phyloP scores from a whole-genome alignment of 192 early-diverging fungal species.

The Phlyctochytrium planicorne region DNA sequence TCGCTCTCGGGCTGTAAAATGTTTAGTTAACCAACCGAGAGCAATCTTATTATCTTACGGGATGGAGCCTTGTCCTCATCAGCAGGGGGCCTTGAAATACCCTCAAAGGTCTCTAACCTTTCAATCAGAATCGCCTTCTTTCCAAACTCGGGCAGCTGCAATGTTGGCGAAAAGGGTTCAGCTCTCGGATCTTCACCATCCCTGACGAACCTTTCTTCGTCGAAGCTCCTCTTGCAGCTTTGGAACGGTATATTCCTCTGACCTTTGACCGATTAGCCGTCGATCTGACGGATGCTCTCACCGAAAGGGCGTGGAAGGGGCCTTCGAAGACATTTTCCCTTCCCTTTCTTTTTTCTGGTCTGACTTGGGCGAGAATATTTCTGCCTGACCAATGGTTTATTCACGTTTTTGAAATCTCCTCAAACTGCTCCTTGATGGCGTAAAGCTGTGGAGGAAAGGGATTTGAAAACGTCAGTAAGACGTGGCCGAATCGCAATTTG shows the following conservation, averaged over 20 bases:
- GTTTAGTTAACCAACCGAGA: slow-evolving; percentile 8
- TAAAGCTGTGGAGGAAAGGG: no score
- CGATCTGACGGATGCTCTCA: no score
- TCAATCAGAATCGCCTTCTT: slow-evolving; percentile 20
- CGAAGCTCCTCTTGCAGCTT: slow-evolving; percentile 5
- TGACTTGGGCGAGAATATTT: no score
- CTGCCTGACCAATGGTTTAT: no score
- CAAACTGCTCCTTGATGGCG: no score
- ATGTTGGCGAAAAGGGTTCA: background rate
- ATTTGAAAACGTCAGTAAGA: no score
- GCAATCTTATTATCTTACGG: slow-evolving; percentile 6
- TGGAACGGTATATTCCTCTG: slow-evolving; percentile 4
- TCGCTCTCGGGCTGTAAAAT: slow-evolving; percentile 10
- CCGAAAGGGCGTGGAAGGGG: no score
- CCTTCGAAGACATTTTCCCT: no score
- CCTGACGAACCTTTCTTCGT: slow-evolving; percentile 2
- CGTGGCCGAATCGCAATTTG: no score
- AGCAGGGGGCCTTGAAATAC: background rate
- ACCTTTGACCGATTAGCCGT: background rate
- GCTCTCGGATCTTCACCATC: background rate
- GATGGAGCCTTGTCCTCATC: background rate
- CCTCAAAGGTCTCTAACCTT: slow-evolving; percentile 17
- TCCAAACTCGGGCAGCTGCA: slow-evolving; percentile 13
- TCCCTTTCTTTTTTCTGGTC: no score
- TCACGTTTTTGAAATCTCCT: no score